phyloP scores from a whole-genome alignment of 2,329 filamentous ascomycete genomes.

The Beauveria sp. region DNA sequence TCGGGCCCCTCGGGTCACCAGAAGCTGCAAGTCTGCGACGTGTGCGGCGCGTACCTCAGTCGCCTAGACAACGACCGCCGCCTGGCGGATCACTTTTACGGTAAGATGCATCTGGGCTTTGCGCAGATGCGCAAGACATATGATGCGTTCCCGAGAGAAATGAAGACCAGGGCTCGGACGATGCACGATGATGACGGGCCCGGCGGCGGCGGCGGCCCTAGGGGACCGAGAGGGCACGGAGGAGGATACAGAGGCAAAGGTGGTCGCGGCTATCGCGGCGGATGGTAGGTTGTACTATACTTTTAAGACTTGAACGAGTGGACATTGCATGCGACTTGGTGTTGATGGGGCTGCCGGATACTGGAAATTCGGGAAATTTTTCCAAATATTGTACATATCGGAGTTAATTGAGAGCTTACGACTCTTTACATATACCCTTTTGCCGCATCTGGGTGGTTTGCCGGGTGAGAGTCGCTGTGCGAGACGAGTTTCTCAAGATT shows the following conservation, averaged over 20 bases:
- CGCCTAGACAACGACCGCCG: slow-evolving; percentile 90
- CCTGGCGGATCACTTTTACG: slow-evolving; percentile 95
- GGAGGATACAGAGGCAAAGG: slow-evolving; percentile 47
- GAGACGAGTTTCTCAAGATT: not conserved
- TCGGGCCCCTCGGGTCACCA: slow-evolving; percentile 90
- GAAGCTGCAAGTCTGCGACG: slow-evolving; percentile 97
- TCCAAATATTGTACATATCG: not conserved
- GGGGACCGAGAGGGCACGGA: slow-evolving; percentile 44
- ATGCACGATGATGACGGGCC: slow-evolving; percentile 42
- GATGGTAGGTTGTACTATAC: slow-evolving; percentile 29
- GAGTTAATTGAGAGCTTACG: not conserved
- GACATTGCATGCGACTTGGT: not conserved
- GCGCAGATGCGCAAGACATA: slow-evolving; percentile 96
- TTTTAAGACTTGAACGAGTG: not conserved
- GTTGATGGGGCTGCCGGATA: slow-evolving; percentile 6
- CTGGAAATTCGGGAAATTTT: not conserved
- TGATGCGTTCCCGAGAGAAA: slow-evolving; percentile 77
- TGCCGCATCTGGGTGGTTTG: not conserved
- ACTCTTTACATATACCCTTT: not conserved
- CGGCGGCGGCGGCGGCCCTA: slow-evolving; percentile 37
- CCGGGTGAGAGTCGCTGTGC: not conserved
- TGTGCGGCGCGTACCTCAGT: slow-evolving; percentile 90
- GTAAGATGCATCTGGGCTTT: slow-evolving; percentile 98
- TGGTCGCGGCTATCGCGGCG: slow-evolving; percentile 42
- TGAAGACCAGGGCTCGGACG: slow-evolving; percentile 61